phyloP scores from a whole-genome alignment of 495 filamentous ascomycete genomes.

The Baudoinia panamericana region DNA sequence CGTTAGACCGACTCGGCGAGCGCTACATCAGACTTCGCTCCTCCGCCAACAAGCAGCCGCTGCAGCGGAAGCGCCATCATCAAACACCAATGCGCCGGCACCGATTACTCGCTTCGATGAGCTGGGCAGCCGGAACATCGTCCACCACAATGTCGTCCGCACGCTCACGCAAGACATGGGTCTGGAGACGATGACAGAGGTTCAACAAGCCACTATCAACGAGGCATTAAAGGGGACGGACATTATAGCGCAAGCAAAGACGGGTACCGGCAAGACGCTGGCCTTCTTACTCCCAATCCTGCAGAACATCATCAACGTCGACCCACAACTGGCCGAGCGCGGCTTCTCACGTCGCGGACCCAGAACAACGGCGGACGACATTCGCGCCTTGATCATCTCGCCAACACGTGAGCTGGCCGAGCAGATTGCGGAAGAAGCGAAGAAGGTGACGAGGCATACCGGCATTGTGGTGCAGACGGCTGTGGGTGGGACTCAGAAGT shows the following conservation, averaged over 20 bases:
- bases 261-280: conserved; percentile 36
- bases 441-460: conserved; percentile 51
- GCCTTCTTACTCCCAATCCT: conserved; percentile 33
- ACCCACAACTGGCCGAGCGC: conserved; percentile 37
- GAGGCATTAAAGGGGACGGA: conserved; percentile 65
- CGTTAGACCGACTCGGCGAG: background rate
- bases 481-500: conserved; percentile 78
- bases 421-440: conserved; percentile 79
- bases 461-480: conserved; percentile 68
- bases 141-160: conserved; percentile 50
- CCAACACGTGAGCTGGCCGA: conserved; percentile 91
- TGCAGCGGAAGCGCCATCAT: background rate
- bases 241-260: conserved; percentile 41
- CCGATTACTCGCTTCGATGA: conserved; percentile 56
- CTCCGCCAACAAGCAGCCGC: conserved; percentile 15
- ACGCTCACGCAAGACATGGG: conserved; percentile 62
- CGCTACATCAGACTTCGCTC: conserved; percentile 14
- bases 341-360: conserved; percentile 18
- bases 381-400: conserved; percentile 81
- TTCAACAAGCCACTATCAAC: conserved; percentile 75
- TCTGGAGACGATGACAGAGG: conserved; percentile 78
- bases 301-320: conserved; percentile 47
- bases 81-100: conserved; percentile 1
- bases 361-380: conserved; percentile 45
- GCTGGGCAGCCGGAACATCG: conserved; percentile 45